Evolutionary conservation across 805 yeast genomes (phyloP).

Genomic region (Myxozyma nipponensis): DNA sequence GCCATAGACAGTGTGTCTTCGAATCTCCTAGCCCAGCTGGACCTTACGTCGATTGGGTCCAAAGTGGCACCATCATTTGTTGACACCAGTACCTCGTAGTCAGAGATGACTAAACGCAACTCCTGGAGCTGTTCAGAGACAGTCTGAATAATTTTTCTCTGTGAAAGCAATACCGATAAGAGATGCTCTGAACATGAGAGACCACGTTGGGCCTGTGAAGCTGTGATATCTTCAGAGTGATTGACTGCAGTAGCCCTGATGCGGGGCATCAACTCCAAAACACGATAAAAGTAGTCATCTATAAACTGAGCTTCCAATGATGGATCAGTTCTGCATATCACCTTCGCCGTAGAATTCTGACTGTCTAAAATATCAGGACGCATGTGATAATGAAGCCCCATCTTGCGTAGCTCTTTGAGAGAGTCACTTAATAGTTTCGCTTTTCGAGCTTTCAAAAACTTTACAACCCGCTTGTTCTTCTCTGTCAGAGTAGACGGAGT

Average conservation of each 20-base stretch:
- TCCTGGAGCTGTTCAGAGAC: background rate
- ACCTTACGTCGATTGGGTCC: background rate
- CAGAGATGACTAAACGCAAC: background rate
- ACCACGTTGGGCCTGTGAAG: slow-evolving; percentile 67
- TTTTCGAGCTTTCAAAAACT: slow-evolving; percentile 77
- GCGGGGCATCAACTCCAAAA: slow-evolving; percentile 77
- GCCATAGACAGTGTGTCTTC: background rate
- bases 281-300: slow-evolving; percentile 58
- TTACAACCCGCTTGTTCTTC: slow-evolving; percentile 66
- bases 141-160: slow-evolving; percentile 20
- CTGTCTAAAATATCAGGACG: slow-evolving; percentile 61
- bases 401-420: slow-evolving; percentile 63
- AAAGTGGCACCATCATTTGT: background rate
- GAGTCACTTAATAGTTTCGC: slow-evolving; percentile 71
- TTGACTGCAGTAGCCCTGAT: slow-evolving; percentile 60
- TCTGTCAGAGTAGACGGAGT: slow-evolving; percentile 72
- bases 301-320: slow-evolving; percentile 45
- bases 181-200: slow-evolving; percentile 73
- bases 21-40: background rate
- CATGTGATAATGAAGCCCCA: slow-evolving; percentile 69
- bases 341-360: slow-evolving; percentile 58
- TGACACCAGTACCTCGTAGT: background rate
- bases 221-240: slow-evolving; percentile 71
- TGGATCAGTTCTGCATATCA: slow-evolving; percentile 51
- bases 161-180: slow-evolving; percentile 50